Evolutionary conservation across 2,329 filamentous ascomycete genomes (phyloP), one percentile per base, ranked within the genome.

Genomic region (Ophiostoma himal-ulmi): DNA sequence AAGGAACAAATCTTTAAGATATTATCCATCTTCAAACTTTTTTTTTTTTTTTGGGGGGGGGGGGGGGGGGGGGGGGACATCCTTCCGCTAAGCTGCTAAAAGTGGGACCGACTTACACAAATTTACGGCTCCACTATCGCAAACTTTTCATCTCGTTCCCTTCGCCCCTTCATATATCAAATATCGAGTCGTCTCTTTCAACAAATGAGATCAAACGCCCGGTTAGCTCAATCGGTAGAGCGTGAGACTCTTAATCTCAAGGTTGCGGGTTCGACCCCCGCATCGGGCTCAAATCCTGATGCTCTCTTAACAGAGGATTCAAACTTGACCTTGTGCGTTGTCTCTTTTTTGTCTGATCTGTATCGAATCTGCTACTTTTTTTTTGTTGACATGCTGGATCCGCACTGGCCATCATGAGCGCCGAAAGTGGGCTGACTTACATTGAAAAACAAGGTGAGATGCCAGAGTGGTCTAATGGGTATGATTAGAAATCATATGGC

Each of bases 221-320:
- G 83, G 84, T 82, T 88, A 88, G 85, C 85, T 88, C 85, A 88
- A 87, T 88, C 85, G 85, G 85, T 89, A 89, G 87, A 89, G 86
- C 87, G 86, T 89, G 84, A 88, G 87, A 89, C 87, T 89, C 87
- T 86, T 85, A 85, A 84, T 76, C 75, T 75, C 73, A 76, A 76
- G 75, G 75, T 76, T 76, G 75, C 74, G 75, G 75, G 75, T 76
- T 76, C 75, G 82, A 83, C 81, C 81, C 82, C 82, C 81, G 80
- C 81, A 79, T 81, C 76, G 78, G 80, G 80, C 80, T 81, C 79
- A 80, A 80, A 77, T 80, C 79, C 79, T 75, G 77, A 79, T 79
- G 78, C 77, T 22, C 65, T 67, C 65, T 44, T 44, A 13, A 41
- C 2, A 26, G 62, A 39, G 36, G 36, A 39, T 39, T 39, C 62